These are phyloP conservation scores for Rhododendron henanense DNA, from an alignment of 148 eudicot genomes.

Conservation along the genomic window DNA sequence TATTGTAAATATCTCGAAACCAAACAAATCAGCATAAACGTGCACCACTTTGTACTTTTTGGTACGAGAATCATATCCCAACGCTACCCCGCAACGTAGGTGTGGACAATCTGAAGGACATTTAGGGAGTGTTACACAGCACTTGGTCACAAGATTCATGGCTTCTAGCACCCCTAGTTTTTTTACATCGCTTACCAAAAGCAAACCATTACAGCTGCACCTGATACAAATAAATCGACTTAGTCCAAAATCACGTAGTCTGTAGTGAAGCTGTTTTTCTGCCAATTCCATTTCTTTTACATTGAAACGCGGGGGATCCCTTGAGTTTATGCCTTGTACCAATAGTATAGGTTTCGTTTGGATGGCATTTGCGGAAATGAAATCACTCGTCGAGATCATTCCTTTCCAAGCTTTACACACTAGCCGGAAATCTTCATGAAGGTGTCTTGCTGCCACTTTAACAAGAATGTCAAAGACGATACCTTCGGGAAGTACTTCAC, in stretches of 20 bases:
- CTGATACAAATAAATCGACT: too few species aligned
- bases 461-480: background rate
- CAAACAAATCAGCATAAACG: background rate
- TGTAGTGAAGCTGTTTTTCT: background rate
- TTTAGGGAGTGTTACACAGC: background rate
- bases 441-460: background rate
- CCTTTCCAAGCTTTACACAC: slow-evolving; percentile 7
- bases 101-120: background rate
- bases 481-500: background rate
- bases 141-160: background rate
- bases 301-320: background rate
- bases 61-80: background rate
- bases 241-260: background rate
- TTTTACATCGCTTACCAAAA: background rate
- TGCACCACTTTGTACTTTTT: slow-evolving; percentile 8
- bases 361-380: background rate
- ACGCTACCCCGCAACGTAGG: background rate
- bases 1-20: slow-evolving; percentile 3
- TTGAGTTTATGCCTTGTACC: background rate
- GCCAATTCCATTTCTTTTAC: background rate
- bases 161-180: background rate
- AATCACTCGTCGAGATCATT: background rate
- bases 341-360: background rate
- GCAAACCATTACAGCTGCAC: slow-evolving; percentile 8
- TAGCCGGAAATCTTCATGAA: background rate